Evolutionary conservation across 2,329 filamentous ascomycete genomes (phyloP).

Genomic region (Mollisiaceae sp.): DNA sequence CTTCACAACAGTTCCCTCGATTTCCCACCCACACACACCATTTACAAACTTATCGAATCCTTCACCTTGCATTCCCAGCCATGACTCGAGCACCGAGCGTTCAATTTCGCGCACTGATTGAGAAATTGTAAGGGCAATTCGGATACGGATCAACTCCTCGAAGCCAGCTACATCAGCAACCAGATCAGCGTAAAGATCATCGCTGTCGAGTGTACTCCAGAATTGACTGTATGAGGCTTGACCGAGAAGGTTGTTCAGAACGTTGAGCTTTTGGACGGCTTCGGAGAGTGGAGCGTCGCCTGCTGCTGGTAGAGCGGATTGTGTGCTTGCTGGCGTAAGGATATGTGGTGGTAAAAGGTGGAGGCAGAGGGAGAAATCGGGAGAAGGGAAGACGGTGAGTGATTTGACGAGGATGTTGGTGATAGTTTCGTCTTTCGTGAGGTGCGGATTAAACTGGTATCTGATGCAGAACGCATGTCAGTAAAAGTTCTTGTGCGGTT

Average conservation of each 20-base stretch:
- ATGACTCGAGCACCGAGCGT: slow-evolving; percentile 71
- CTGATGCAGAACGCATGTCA: slow-evolving; percentile 52
- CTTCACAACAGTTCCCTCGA: slow-evolving; percentile 68
- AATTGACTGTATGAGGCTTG: slow-evolving; percentile 89
- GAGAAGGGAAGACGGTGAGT: slow-evolving; percentile 93
- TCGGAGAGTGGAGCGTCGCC: slow-evolving; percentile 77
- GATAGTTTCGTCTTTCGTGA: slow-evolving; percentile 93
- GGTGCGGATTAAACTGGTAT: slow-evolving; percentile 99
- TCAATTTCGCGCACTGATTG: slow-evolving; percentile 78
- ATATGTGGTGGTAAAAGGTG: slow-evolving; percentile 90
- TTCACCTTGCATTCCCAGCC: slow-evolving; percentile 74
- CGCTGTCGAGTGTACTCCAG: slow-evolving; percentile 90
- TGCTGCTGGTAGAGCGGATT: slow-evolving; percentile 53
- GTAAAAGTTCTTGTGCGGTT: neutral
- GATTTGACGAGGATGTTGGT: slow-evolving; percentile 99
- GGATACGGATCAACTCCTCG: slow-evolving; percentile 88
- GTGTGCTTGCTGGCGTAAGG: slow-evolving; percentile 63
- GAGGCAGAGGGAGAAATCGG: slow-evolving; percentile 92
- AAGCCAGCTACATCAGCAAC: slow-evolving; percentile 94
- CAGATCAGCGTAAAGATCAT: slow-evolving; percentile 94
- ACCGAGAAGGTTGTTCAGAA: slow-evolving; percentile 79
- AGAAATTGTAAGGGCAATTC: slow-evolving; percentile 86
- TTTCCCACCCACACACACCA: slow-evolving; percentile 85
- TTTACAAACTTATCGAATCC: slow-evolving; percentile 78
- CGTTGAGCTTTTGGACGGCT: slow-evolving; percentile 74